Percentiles rank a stretch among this genome's conserved stretches.
phyloP scores from a whole-genome alignment of 1,284 basidiomycete genomes.

The Exsudoporus floridanus region DNA sequence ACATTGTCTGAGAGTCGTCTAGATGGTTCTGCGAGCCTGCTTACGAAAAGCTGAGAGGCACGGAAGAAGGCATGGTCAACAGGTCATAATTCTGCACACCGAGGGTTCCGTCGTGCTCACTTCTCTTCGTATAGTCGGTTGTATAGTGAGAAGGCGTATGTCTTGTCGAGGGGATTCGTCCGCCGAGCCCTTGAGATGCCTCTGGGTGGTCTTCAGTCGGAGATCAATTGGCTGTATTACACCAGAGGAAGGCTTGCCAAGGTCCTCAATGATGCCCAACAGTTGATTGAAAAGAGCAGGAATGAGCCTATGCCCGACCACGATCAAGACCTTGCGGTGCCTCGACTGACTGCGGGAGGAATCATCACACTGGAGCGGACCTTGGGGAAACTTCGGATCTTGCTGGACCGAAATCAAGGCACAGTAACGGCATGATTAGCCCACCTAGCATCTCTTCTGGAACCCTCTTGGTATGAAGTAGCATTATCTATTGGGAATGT shows the following conservation, averaged over 20 bases:
- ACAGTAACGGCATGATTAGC: constrained; percentile 18
- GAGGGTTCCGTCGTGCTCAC: constrained; percentile 3
- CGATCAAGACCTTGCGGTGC: constrained; percentile 65
- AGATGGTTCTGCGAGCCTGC: constrained; percentile 93
- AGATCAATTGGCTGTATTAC: constrained; percentile 77
- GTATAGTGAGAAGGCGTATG: constrained; percentile 91
- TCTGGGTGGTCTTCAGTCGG: constrained; percentile 67
- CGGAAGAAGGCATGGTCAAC: constrained; percentile 85
- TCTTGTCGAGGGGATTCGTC: constrained; percentile 86
- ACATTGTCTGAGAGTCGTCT: constrained; percentile 2
- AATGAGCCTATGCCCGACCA: constrained; percentile 37
- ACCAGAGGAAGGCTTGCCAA: constrained; percentile 62
- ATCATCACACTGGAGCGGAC: constrained; percentile 78
- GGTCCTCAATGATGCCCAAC: constrained; percentile 63
- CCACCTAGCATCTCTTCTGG: constrained; percentile 12
- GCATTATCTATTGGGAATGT: constrained; percentile 29
- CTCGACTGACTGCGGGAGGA: constrained; percentile 76
- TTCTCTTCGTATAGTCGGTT: constrained; percentile 52
- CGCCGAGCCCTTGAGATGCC: constrained; percentile 81
- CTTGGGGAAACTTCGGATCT: constrained; percentile 51
- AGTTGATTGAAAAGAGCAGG: constrained; percentile 69
- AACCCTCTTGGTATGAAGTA: constrained; percentile 20
- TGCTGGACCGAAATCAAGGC: constrained; percentile 28
- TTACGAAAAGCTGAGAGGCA: constrained; percentile 86
- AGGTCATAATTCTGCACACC: constrained; percentile 42